These are phyloP conservation scores for Turnera subulata DNA, from an alignment of 345 rosid genomes.

Conservation along the genomic window DNA sequence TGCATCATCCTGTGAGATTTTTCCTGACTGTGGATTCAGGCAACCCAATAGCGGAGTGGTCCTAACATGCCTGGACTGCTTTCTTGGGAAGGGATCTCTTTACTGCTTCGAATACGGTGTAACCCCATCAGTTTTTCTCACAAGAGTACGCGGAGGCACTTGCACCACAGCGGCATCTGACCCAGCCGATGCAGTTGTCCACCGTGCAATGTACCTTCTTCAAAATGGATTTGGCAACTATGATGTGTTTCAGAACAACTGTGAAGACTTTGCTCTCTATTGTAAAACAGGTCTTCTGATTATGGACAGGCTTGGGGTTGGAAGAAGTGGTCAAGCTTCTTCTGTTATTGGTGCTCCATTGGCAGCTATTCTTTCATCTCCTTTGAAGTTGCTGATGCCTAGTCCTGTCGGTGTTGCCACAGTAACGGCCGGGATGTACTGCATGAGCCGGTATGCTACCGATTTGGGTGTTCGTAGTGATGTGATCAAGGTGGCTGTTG, in stretches of 20 bases:
- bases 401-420: constrained; percentile 91
- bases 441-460: constrained; percentile 89
- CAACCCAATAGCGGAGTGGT: constrained; percentile 75
- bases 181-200: constrained; percentile 52
- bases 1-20: constrained; percentile 53
- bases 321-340: constrained; percentile 94
- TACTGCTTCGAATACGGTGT: constrained; percentile 80
- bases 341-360: constrained; percentile 81
- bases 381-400: constrained; percentile 76
- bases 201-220: constrained; percentile 91
- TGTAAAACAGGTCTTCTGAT: constrained; percentile 88
- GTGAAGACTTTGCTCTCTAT: constrained; percentile 91
- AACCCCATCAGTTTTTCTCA: constrained; percentile 58
- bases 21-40: constrained; percentile 91
- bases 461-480: constrained; percentile 85
- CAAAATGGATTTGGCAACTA: constrained; percentile 97
- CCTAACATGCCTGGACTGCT: constrained; percentile 90
- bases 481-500: constrained; percentile 85
- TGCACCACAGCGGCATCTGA: constrained; percentile 85
- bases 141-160: constrained; percentile 82
- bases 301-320: constrained; percentile 67
- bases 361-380: constrained; percentile 86
- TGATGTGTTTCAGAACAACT: constrained; percentile 75
- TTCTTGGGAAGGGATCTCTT: constrained; percentile 67
- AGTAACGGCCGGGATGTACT: constrained; percentile 92